Base-by-base conservation (phyloP, 2,329 filamentous ascomycete genomes). In the Coleophoma crateriformis region DNA sequence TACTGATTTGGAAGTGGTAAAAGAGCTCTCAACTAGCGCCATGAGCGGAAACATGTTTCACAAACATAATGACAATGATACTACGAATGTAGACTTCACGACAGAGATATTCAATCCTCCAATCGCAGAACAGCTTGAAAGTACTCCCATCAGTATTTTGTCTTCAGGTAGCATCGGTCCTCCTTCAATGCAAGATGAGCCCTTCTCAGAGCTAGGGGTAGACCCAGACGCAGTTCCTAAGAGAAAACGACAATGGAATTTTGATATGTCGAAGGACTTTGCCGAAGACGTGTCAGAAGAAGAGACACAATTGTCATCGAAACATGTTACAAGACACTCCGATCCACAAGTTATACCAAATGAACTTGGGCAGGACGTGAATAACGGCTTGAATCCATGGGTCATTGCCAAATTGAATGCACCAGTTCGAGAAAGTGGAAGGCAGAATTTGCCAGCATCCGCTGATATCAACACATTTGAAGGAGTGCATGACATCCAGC, bases 261-360 rank as follows among this genome's bases (percentile, higher is more conserved):
- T 79, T 2, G 57, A 68, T n/a, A 64, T 71, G 15, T 81, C 82
- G 45, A 69, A 71, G 33, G 54, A 54, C 1, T 61, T 80, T 15
- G 77, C 75, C 19, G 57, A 61, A 32, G 61, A 66, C 6, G 52
- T 71, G 7, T 78, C 81, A 45, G 48, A 40, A 43, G 42, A 15
- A 13, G 8, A 39, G 34, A 14, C 12, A 22, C 32, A 15, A 4
- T 5, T 33, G 17, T 33, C 49, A 27, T 33, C 43, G 15, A 14
- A 53, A 11, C 34, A 50, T 27, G 33, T 35, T 48, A 48, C 13
- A 43, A 45, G n/a, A 13, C 20, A 20, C n/a, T 13, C 12, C 13
- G 12, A 4, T 15, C 14, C 10, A 17, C 27, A 12, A 35, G 22
- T 47, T 12, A n/a, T 27, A 15, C 20, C n/a, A 38, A 8, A 34